These are phyloP conservation scores for Penicillium ucsense DNA, from an alignment of 495 filamentous ascomycete species.

Conservation along the genomic window DNA sequence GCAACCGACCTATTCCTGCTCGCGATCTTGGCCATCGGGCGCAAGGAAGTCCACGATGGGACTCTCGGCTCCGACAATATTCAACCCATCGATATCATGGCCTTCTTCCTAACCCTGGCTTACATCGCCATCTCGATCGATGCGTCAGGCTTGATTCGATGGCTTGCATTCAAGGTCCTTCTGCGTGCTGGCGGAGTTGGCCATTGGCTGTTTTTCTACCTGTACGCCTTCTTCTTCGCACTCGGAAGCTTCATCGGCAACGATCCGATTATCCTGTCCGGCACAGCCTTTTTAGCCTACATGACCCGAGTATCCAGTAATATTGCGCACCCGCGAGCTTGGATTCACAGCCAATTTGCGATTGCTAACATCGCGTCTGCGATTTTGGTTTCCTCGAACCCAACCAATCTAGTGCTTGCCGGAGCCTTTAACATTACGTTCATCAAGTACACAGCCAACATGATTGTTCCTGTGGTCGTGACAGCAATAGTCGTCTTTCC, in stretches of 20 bases:
- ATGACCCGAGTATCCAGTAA: slow-evolving; percentile 63
- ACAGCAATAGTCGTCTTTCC: slow-evolving; percentile 56
- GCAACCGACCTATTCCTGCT: slow-evolving; percentile 57
- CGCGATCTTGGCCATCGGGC: slow-evolving; percentile 51
- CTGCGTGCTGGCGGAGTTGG: slow-evolving; percentile 51
- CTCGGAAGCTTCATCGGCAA: slow-evolving; percentile 59
- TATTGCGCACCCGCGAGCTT: slow-evolving; percentile 54
- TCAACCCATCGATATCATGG: slow-evolving; percentile 53
- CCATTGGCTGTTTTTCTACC: slow-evolving; percentile 54
- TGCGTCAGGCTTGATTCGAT: slow-evolving; percentile 56
- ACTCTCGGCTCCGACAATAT: slow-evolving; percentile 52
- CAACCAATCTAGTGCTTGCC: slow-evolving; percentile 61
- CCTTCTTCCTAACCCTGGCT: slow-evolving; percentile 59
- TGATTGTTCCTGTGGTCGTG: slow-evolving; percentile 56
- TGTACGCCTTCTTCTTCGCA: slow-evolving; percentile 58
- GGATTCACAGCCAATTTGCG: slow-evolving; percentile 61
- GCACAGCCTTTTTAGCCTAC: slow-evolving; percentile 60
- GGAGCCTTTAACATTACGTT: slow-evolving; percentile 59
- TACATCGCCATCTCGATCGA: slow-evolving; percentile 69
- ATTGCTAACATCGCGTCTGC: slow-evolving; percentile 59
- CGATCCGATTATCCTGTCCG: slow-evolving; percentile 59
- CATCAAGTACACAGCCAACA: slow-evolving; percentile 57
- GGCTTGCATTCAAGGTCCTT: slow-evolving; percentile 57
- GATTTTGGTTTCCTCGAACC: slow-evolving; percentile 61
- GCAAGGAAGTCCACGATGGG: slow-evolving; percentile 50